Evolutionary conservation across 1,284 basidiomycete genomes (phyloP), one percentile per base, ranked within the genome.

Genomic region (Ustilago curta): DNA sequence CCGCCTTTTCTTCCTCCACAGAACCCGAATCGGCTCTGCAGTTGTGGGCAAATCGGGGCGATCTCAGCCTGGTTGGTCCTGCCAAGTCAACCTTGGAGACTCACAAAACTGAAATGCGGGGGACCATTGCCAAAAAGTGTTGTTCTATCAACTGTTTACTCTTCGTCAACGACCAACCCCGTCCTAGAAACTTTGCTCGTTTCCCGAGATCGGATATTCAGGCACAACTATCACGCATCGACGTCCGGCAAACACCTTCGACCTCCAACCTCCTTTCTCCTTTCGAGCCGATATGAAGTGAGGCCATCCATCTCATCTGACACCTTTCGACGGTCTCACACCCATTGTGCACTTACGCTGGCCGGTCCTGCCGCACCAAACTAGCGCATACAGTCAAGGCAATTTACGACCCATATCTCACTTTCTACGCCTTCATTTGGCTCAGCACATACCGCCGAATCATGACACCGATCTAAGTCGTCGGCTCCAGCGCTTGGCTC

Each of bases 391-490:
- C 18, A 48, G 11, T 4, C 18, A 14, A 16, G 47, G n/a, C n/a
- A 29, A 27, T 27, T 8, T n/a, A 42, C 21, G 40, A 42, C 18
- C 40, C 40, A 19, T 9, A n/a, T 6, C 8, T 31, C n/a, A 1
- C 8, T 29, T 11, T n/a, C 27, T 12, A 2, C 29, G 2, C 11
- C 8, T 27, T 29, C 47, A 31, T n/a, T 16, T 18, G 18, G 27
- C 31, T 29, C n/a, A 32, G 47, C 29, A 48, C 21, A 48, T 29
- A n/a, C 29, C 19, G 18, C n/a, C 29, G 8, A 32, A 48, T 29
- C 47, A 58, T 58, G 55, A 21, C 45, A 49, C 55, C 25, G 55
- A 25, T 49, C 0, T 58, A n/a, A 49, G 32, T 27, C 19, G 8
- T n/a, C 18, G 9, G 45, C 45, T 32, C n/a, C 18, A 32, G 32